Evolutionary conservation across 805 yeast genomes (phyloP).

Genomic region (baker's yeast (Saccharomyces cerevisiae)): DNA sequence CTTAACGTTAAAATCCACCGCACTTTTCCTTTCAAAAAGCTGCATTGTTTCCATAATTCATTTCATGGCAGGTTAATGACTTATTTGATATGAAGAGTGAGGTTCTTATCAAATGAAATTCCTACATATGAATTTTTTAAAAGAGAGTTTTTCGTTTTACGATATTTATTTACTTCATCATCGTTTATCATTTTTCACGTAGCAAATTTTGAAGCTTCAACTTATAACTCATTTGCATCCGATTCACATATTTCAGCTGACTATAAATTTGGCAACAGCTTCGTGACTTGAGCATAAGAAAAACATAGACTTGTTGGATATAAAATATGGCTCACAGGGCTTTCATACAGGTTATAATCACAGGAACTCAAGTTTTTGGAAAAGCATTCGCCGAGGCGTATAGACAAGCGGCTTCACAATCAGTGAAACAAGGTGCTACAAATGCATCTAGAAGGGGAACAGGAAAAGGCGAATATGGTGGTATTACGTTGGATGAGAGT

Average conservation of each 20-base stretch:
- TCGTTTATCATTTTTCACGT: background rate
- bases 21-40: background rate
- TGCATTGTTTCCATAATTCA: too few species aligned
- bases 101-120: too few species aligned
- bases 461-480: slow-evolving; percentile 49
- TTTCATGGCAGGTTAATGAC: background rate
- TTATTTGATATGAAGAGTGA: background rate
- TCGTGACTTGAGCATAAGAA: background rate
- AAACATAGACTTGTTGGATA: background rate
- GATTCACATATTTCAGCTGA: background rate
- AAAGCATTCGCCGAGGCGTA: slow-evolving; percentile 95
- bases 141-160: too few species aligned
- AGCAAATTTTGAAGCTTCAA: background rate
- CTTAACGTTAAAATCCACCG: background rate
- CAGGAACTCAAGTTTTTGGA: slow-evolving; percentile 94
- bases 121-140: too few species aligned
- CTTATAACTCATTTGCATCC: background rate
- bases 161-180: too few species aligned
- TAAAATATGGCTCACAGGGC: slow-evolving; percentile 74
- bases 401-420: slow-evolving; percentile 89
- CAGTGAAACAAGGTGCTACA: slow-evolving; percentile 61
- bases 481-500: slow-evolving; percentile 82
- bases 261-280: background rate
- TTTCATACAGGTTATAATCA: slow-evolving; percentile 76
- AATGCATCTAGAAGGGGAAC: slow-evolving; percentile 31